Conservation (phyloP, 768 basidiomycete genomes). For the Phylloporus arenicola region DNA sequence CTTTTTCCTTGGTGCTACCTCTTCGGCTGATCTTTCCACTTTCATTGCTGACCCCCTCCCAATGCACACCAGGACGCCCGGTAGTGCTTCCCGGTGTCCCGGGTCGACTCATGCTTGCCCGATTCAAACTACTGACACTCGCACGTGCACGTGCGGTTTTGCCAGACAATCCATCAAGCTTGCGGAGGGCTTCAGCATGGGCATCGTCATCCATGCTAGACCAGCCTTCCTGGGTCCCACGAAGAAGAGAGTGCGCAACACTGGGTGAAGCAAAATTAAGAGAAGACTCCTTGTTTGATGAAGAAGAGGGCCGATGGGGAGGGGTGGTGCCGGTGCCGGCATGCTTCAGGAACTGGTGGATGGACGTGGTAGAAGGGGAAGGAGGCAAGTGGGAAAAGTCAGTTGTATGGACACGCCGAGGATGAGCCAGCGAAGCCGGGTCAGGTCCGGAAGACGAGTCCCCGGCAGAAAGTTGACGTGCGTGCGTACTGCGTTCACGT, state of each 20-base stretch:
- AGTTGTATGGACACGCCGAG: conserved; percentile 60
- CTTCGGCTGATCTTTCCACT: conserved; percentile 34
- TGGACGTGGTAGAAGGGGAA: conserved; percentile 85
- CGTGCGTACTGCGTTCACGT: conserved; percentile 41
- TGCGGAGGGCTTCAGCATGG: conserved; percentile 86
- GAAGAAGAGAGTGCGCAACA: conserved; percentile 79
- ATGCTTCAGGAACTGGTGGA: conserved; percentile 74
- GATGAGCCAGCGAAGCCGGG: conserved; percentile 37
- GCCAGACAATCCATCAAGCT: conserved; percentile 82
- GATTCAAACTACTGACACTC: conserved; percentile 68
- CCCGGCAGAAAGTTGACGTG: conserved; percentile 62
- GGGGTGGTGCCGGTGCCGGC: conserved; percentile 37
- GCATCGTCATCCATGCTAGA: conserved; percentile 82
- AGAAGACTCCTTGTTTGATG: conserved; percentile 38
- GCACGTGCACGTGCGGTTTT: conserved; percentile 73
- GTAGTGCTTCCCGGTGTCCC: conserved; percentile 66
- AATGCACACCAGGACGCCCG: conserved; percentile 45
- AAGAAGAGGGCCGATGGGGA: conserved; percentile 27
- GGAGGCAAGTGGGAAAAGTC: conserved; percentile 91
- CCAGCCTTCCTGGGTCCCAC: conserved; percentile 89
- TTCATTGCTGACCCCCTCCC: conserved; percentile 61
- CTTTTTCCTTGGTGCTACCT: conserved; percentile 40
- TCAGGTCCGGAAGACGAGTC: conserved; percentile 59
- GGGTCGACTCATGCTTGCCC: conserved; percentile 63
- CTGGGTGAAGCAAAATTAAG: conserved; percentile 47